Evolutionary conservation across 108 stramenopile species (phyloP), one percentile per base, ranked within the genome.

Genomic region (Fragilariopsis cylindrus): DNA sequence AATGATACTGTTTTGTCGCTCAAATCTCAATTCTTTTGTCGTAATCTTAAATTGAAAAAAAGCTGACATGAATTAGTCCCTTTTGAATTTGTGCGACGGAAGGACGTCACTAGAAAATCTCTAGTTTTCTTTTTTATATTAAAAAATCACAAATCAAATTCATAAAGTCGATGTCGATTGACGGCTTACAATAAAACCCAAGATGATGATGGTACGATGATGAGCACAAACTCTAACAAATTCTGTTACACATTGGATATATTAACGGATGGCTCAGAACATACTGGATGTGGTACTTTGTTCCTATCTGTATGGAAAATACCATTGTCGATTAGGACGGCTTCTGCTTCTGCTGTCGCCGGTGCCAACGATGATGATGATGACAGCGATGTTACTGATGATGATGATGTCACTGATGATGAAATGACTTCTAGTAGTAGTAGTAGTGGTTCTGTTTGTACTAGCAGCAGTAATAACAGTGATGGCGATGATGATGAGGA

Each of bases 181-280:
- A 30, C 30, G 30, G 30, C 30, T 30, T 30, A 30, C 30, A 30
- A 30, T 30, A 30, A 30, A 30, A 30, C 30, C 30, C 30, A 30
- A 30, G 30, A 30, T 30, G 30, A 30, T 30, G 30, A 2, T 30
- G 30, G 30, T 30, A 30, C 2, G 30, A 30, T 30, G 30, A 30
- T 30, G 30, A 30, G 30, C 30, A 30, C 30, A 30, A 30, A 30
- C 30, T 30, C 30, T 2, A 30, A 2, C 30, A 30, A 30, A 13
- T 52, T 78, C 45, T 78, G 71, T 53, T 78, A 56, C 57, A 70
- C 86, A n/a, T 39, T 92, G 16, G 89, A 92, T 39, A 79, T 88
- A 15, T 66, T 92, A 39, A 85, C 89, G 3, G 92, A 92, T 72
- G 92, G 92, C 30, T 88, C 87, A 47, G 90, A 89, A 62, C 69